phyloP scores from a whole-genome alignment of 1,284 basidiomycete species.

The Phlebopus sp. region DNA sequence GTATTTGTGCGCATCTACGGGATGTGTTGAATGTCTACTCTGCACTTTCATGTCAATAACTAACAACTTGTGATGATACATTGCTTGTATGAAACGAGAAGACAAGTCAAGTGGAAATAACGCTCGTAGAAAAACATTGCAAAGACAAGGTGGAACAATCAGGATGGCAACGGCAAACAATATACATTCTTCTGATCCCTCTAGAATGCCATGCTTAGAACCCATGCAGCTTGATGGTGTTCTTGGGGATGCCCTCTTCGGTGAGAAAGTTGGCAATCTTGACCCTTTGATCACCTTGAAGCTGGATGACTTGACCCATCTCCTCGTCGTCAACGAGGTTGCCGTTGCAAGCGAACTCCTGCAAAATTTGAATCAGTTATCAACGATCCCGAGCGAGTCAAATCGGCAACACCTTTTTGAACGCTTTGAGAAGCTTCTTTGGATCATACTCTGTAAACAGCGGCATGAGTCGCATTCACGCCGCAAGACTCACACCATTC shows the following conservation, averaged over 20 bases:
- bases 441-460: conserved; percentile 83
- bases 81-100: conserved; percentile 13
- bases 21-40: conserved; percentile 29
- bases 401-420: conserved; percentile 79
- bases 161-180: conserved; percentile 5
- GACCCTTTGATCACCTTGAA: conserved; percentile 96
- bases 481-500: conserved; percentile 27
- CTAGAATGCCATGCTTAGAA: conserved; percentile 48
- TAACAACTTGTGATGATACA: conserved; percentile 26
- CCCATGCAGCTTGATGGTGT: conserved; percentile 83
- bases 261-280: conserved; percentile 89
- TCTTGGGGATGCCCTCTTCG: conserved; percentile 71
- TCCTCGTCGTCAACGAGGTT: conserved; percentile 96
- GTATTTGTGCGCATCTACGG: too few relatives aligned
- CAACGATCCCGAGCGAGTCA: not conserved
- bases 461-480: conserved; percentile 13
- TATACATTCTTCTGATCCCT: conserved; percentile 6
- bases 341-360: conserved; percentile 99
- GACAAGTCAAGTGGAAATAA: conserved; percentile 10
- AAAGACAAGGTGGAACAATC: conserved; percentile 21
- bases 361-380: conserved; percentile 8
- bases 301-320: conserved; percentile 96
- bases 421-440: conserved; percentile 98
- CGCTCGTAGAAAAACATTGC: conserved; percentile 13
- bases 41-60: conserved; percentile 25